Percentiles rank a stretch among this genome's conserved stretches.
Evolutionary conservation across 2,329 filamentous ascomycete genomes (phyloP).

Genomic region (Pseudocercospora vitis): DNA sequence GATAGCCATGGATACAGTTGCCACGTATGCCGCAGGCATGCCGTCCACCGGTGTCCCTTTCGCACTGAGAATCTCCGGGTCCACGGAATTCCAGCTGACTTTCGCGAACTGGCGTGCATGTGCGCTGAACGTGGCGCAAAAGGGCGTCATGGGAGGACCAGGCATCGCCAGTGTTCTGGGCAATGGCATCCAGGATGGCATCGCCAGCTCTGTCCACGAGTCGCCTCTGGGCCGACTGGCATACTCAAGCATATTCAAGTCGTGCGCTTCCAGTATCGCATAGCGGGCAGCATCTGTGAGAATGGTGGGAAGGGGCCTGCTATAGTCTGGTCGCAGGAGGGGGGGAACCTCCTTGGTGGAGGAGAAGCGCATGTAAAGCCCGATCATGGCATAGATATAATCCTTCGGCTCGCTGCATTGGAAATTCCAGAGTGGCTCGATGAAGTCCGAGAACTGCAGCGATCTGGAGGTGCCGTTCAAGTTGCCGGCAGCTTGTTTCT

Average conservation of each 20-base stretch:
- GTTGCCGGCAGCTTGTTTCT: not conserved
- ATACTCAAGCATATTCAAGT: not conserved
- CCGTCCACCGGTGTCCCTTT: not conserved
- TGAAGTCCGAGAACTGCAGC: slow-evolving; percentile 4
- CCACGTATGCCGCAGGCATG: not conserved
- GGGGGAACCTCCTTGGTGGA: not conserved
- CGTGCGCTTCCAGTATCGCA: slow-evolving; percentile 3
- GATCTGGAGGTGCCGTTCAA: not conserved
- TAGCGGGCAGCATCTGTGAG: slow-evolving; percentile 8
- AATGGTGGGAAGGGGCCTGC: slow-evolving; percentile 1
- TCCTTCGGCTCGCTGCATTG: slow-evolving; percentile 11
- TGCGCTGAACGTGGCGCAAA: not conserved
- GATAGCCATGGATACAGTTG: not conserved
- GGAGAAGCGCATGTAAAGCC: not conserved
- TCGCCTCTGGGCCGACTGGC: not conserved
- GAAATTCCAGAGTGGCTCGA: slow-evolving; percentile 1
- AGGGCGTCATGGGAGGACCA: not conserved
- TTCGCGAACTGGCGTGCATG: not conserved
- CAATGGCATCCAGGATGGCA: slow-evolving; percentile 1
- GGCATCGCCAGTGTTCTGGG: not conserved
- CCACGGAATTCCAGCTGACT: slow-evolving; percentile 5
- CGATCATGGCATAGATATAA: slow-evolving; percentile 10
- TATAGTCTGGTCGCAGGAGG: slow-evolving; percentile 13
- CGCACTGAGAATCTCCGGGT: slow-evolving; percentile 1
- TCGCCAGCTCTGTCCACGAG: not conserved